Evolutionary conservation across 257 asterid genomes (phyloP), one percentile per base, ranked within the genome.

Genomic region (Capsicum chinense): DNA sequence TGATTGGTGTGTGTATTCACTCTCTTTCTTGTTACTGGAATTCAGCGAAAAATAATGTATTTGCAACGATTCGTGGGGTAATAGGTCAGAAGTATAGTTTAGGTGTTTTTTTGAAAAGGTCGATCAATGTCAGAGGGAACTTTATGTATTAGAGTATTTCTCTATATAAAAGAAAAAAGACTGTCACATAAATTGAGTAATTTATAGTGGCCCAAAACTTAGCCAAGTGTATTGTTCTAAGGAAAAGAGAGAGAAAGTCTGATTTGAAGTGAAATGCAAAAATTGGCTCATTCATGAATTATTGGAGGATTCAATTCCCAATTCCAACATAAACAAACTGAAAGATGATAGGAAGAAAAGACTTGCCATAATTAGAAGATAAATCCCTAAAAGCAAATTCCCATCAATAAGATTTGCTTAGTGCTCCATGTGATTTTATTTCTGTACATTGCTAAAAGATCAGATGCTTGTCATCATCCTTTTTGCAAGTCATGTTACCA

Each of bases 401-500:
- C 81, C 21, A 74, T 13, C 58, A 21, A 8, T 52, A 52, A 76
- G 3, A 26, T 76, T 76, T 76, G 21, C 19, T 52, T 52, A 76
- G 81, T 76, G 81, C 81, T 13, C 81, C 81, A 76, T 76, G 64
- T 76, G 48, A 76, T 76, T 67, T 76, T 76, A 63, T 21, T 52
- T 76, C 81, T 52, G n/a, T 26, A 26, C 78, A 68, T 12, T 50
- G 62, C 64, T 4, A 76, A 76, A 52, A 76, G 15, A 54, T 54
- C 64, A 76, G 44, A 54, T 76, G 64, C 64, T 76, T 52, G 48
- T 26, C 48, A 54, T 4, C 5, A 54, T 4, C 5, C 81, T 54
- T 54, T 52, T 33, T 16, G 63, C 63, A 52, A 76, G 47, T 26
- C 81, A 76, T 78, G 64, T 78, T 76, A 78, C 1, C 64, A 52